These are phyloP conservation scores for Huntiella omanensis DNA, from an alignment of 2,329 filamentous ascomycete genomes.

Conservation along the genomic window DNA sequence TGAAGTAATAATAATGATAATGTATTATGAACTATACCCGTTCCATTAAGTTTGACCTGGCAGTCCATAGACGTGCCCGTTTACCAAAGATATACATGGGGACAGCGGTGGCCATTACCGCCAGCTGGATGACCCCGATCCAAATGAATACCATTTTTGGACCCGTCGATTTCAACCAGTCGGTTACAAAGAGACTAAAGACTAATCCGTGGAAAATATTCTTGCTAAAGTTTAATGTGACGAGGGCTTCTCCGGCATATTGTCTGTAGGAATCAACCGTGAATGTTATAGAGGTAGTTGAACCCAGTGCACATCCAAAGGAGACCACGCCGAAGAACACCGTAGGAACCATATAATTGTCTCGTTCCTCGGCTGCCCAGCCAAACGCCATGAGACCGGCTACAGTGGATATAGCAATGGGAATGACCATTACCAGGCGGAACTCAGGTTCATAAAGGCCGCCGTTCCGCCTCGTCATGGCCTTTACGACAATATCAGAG, in stretches of 20 bases:
- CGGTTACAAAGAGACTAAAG: slow-evolving; percentile 73
- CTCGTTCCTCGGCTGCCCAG: slow-evolving; percentile 62
- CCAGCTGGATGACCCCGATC: slow-evolving; percentile 71
- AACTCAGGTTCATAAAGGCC: slow-evolving; percentile 93
- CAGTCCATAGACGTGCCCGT: slow-evolving; percentile 83
- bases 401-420: slow-evolving; percentile 58
- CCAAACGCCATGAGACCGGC: slow-evolving; percentile 89
- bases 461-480: slow-evolving; percentile 70
- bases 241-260: slow-evolving; percentile 83
- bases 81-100: slow-evolving; percentile 95
- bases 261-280: slow-evolving; percentile 84
- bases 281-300: slow-evolving; percentile 84
- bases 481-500: slow-evolving; percentile 67
- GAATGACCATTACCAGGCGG: slow-evolving; percentile 69
- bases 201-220: slow-evolving; percentile 82
- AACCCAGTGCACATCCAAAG: slow-evolving; percentile 79
- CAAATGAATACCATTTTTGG: slow-evolving; percentile 62
- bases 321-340: slow-evolving; percentile 83
- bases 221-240: slow-evolving; percentile 88
- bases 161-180: slow-evolving; percentile 62
- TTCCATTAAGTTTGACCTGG: slow-evolving; percentile 71
- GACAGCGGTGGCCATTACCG: slow-evolving; percentile 53
- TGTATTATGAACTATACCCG: slow-evolving; percentile 25
- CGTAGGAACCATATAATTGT: slow-evolving; percentile 82
- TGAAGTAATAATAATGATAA: background rate